A percentile compares a stretch with the other conserved stretches of the same genome.
Evolutionary conservation across 441 rosid species (phyloP).

Genomic region (Cnidoscolus chayamansa): DNA sequence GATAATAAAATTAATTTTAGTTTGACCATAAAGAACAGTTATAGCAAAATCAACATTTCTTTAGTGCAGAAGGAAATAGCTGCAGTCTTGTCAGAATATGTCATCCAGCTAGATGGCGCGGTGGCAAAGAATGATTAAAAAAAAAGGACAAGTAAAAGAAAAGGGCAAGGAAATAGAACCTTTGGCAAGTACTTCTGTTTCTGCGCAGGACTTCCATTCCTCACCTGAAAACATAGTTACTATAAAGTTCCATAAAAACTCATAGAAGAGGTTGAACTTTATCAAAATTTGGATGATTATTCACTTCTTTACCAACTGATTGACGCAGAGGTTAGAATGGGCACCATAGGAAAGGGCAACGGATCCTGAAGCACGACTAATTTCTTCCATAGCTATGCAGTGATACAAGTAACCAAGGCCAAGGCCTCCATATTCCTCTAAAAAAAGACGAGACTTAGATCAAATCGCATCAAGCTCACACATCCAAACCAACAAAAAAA

Average conservation of each 20-base stretch:
- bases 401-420: slow-evolving; percentile 96
- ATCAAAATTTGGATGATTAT: background rate
- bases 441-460: background rate
- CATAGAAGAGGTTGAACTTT: background rate
- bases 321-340: slow-evolving; percentile 90
- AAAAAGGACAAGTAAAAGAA: background rate
- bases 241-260: background rate
- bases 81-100: background rate
- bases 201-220: slow-evolving; percentile 78
- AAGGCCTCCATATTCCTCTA: slow-evolving; percentile 94
- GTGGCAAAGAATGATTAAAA: background rate
- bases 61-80: background rate
- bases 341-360: slow-evolving; percentile 96
- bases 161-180: slow-evolving; percentile 40
- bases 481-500: background rate
- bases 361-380: slow-evolving; percentile 88
- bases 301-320: slow-evolving; percentile 67
- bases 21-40: background rate
- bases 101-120: background rate
- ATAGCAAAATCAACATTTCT: background rate
- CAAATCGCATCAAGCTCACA: background rate
- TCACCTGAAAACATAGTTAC: slow-evolving; percentile 46
- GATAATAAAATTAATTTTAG: slow-evolving; percentile 1
- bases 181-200: slow-evolving; percentile 85
- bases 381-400: slow-evolving; percentile 88